A percentile compares a stretch with the other conserved stretches of the same genome.
Evolutionary conservation across 768 basidiomycete species (phyloP).

Genomic region (Rhodocollybia butyracea): DNA sequence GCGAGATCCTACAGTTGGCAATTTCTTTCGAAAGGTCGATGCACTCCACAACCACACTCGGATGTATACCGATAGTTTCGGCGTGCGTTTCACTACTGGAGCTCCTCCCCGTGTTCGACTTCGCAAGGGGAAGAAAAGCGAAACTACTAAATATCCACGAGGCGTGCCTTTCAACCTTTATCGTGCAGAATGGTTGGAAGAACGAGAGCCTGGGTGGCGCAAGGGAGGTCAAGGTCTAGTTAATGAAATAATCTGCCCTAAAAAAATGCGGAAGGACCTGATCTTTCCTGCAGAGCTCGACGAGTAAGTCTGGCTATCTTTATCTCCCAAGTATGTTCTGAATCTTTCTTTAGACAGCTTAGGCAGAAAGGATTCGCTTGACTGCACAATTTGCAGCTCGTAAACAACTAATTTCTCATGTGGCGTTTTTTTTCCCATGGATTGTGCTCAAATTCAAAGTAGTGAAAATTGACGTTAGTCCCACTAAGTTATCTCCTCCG

Average conservation of each 20-base stretch:
- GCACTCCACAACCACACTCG: neutral
- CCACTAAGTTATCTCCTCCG: no score
- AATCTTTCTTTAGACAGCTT: no score
- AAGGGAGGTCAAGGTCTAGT: neutral
- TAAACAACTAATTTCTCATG: no score
- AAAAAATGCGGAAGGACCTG: neutral
- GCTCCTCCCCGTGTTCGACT: neutral
- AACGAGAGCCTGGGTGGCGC: neutral
- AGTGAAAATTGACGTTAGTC: no score
- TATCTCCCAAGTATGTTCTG: no score
- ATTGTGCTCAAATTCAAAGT: no score
- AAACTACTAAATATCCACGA: neutral
- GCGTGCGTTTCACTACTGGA: neutral
- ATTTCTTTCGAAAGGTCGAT: neutral
- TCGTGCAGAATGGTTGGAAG: neutral
- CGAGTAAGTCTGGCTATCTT: no score
- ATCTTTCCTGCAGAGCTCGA: neutral
- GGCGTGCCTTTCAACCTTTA: neutral
- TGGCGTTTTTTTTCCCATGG: no score
- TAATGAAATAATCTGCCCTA: neutral
- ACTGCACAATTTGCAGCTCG: no score
- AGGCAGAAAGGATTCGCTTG: no score
- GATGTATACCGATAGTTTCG: neutral
- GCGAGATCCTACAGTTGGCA: neutral
- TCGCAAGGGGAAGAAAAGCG: neutral